A percentile compares a stretch with the other conserved stretches of the same genome.
phyloP scores from a whole-genome alignment of 176 grass and related monocot genomes.

The Coix lacrymajobi region DNA sequence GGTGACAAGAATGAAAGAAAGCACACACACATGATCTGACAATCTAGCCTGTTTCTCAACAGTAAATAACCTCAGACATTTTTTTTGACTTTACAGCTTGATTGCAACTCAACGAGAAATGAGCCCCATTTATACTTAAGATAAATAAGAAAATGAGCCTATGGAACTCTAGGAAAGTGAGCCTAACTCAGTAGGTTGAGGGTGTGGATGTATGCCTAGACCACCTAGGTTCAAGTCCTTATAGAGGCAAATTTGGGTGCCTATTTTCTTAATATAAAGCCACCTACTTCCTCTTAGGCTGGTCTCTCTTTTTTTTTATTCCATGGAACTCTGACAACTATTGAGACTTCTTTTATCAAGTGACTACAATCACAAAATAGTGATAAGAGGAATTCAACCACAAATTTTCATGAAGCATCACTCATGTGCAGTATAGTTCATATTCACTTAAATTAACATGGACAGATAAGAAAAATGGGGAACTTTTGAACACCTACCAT shows the following conservation, averaged over 20 bases:
- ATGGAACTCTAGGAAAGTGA: not conserved
- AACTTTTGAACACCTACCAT: not conserved
- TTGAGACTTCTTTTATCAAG: not conserved
- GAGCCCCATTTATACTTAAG: not conserved
- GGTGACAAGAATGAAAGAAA: not conserved
- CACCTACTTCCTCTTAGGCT: not conserved
- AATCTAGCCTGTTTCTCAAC: not conserved
- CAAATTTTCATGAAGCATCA: not conserved
- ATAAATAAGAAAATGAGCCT: not conserved
- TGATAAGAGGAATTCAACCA: not conserved
- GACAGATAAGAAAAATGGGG: not conserved
- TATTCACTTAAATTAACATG: constrained; percentile 7
- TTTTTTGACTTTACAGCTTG: not conserved
- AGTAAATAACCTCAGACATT: not conserved
- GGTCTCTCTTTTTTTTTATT: not conserved
- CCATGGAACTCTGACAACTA: not conserved
- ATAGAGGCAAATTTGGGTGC: not conserved
- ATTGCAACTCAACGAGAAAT: not conserved
- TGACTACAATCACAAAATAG: not conserved
- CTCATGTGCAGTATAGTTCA: not conserved
- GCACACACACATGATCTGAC: not conserved
- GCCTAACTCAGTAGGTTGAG: not conserved
- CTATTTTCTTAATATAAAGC: not conserved
- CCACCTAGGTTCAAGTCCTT: not conserved
- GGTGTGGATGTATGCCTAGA: not conserved